Conservation (phyloP, 2,329 filamentous ascomycete species). For the Arthrobotrys entomopaga region DNA sequence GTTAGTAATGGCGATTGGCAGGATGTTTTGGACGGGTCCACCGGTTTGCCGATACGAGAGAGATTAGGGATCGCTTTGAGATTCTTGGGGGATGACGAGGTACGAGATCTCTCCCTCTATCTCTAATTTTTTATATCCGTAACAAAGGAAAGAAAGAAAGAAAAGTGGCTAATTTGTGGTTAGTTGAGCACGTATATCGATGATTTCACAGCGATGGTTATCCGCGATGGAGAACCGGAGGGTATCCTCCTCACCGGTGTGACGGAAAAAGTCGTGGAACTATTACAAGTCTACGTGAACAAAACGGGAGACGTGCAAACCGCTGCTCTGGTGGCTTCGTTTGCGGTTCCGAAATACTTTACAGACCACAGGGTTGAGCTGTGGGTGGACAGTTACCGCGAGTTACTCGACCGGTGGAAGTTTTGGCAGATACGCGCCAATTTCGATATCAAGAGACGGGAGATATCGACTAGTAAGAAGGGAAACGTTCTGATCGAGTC, state of each 20-base stretch:
- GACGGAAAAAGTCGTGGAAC: slow-evolving; percentile 75
- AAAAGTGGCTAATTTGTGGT: no score
- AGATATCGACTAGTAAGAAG: slow-evolving; percentile 71
- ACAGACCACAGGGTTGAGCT: slow-evolving; percentile 78
- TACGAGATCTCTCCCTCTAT: no score
- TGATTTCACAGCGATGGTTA: slow-evolving; percentile 71
- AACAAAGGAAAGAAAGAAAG: no score
- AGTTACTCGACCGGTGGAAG: slow-evolving; percentile 77
- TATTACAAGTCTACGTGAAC: slow-evolving; percentile 78
- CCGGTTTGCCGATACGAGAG: slow-evolving; percentile 77
- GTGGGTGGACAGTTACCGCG: slow-evolving; percentile 73
- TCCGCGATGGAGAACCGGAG: slow-evolving; percentile 76
- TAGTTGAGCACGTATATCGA: slow-evolving; percentile 75
- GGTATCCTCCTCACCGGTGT: slow-evolving; percentile 82
- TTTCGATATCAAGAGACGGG: slow-evolving; percentile 80
- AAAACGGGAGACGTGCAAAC: slow-evolving; percentile 83
- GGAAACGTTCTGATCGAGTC: slow-evolving; percentile 73
- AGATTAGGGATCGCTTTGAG: slow-evolving; percentile 78
- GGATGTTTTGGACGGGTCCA: slow-evolving; percentile 74
- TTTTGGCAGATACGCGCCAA: slow-evolving; percentile 78
- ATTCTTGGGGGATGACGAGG: slow-evolving; percentile 69
- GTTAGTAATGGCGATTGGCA: slow-evolving; percentile 82
- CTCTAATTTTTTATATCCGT: no score
- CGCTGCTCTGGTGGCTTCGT: slow-evolving; percentile 77
- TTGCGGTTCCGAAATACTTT: slow-evolving; percentile 79